These are phyloP conservation scores for Dichomitus squalens DNA, from an alignment of 1,284 basidiomycete genomes.

Conservation along the genomic window DNA sequence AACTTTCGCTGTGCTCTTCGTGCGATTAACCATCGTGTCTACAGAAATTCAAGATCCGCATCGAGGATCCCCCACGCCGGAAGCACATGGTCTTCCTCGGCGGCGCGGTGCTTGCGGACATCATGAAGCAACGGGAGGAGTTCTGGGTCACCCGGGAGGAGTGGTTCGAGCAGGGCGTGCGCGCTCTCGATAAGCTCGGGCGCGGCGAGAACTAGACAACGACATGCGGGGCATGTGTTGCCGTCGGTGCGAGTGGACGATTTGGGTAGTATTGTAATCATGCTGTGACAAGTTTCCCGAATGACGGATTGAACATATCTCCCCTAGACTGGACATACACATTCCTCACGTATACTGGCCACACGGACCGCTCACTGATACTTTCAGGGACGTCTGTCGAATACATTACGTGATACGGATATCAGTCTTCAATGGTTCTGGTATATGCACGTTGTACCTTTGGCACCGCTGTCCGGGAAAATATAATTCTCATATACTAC, in stretches of 20 bases:
- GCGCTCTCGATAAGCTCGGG: conserved; percentile 83
- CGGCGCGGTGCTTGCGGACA: conserved; percentile 94
- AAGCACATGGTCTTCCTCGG: conserved; percentile 99
- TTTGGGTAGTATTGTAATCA: conserved; percentile 15
- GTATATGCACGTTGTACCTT: too few species aligned
- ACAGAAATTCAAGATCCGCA: conserved; percentile 99
- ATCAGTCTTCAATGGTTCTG: too few species aligned
- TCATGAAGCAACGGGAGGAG: conserved; percentile 94
- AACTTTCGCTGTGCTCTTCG: background rate
- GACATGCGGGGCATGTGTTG: conserved; percentile 13
- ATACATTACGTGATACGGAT: too few species aligned
- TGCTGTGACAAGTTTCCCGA: conserved; percentile 12
- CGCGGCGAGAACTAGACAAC: conserved; percentile 55
- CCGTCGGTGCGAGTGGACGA: background rate
- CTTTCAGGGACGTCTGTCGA: too few species aligned
- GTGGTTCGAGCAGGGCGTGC: conserved; percentile 89
- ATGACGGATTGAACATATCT: conserved; percentile 5
- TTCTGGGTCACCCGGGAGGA: conserved; percentile 96
- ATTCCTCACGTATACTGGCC: too few species aligned
- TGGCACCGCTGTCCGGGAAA: too few species aligned
- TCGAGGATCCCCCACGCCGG: conserved; percentile 96
- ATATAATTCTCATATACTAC: too few species aligned
- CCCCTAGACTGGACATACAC: background rate
- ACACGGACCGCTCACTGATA: too few species aligned
- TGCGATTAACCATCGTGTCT: background rate